Base-by-base conservation (phyloP, 768 basidiomycete species). In the Russula sp. region DNA sequence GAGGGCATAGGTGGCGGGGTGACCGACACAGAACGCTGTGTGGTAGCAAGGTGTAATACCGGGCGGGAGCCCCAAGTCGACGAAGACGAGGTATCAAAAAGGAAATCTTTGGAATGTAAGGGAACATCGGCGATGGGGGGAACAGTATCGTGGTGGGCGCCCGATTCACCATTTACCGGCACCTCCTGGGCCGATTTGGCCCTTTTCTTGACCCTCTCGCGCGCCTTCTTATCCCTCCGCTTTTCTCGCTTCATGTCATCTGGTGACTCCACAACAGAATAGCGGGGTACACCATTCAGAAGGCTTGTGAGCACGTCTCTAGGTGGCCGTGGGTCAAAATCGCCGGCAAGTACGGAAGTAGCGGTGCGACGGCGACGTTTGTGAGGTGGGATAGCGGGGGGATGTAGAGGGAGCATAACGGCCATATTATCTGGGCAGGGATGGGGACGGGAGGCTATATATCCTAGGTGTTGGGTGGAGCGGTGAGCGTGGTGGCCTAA, bases 241-340 rank as follows among this genome's bases (percentile, higher is more conserved):
- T 77, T 81, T 65, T 75, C 80, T 72, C 80, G 78, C 67, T 80
- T 79, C 48, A 76, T 68, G 71, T 83, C 81, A 65, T 86, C 85
- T 35, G 84, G 82, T 61, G 77, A 80, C 75, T 88, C 87, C 32
- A 84, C 81, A 16, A 75, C 79, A 64, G 82, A 80, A 73, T 89
- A 86, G 7, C 82, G 82, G 0, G 80, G 80, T 35, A 90, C 86
- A 55, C 89, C 88, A 70, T 91, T 91, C 70, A 91, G 76, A 55
- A 91, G 73, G 73, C 86, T 88, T 14, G 90, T 91, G 67, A 92
- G 79, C 66, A 87, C 88, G 75, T 91, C 89, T 71, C 90, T 82
- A 42, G 79, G 71, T 0, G 86, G 84, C 20, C 80, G 80, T 6
- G 79, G 72, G 76, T 91, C 90, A 73, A 89, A 90, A 71, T 79